A percentile compares a stretch with the other conserved stretches of the same genome.
These are phyloP conservation scores for Phialophora macrospora DNA, from an alignment of 2,329 filamentous ascomycete genomes.

Conservation along the genomic window DNA sequence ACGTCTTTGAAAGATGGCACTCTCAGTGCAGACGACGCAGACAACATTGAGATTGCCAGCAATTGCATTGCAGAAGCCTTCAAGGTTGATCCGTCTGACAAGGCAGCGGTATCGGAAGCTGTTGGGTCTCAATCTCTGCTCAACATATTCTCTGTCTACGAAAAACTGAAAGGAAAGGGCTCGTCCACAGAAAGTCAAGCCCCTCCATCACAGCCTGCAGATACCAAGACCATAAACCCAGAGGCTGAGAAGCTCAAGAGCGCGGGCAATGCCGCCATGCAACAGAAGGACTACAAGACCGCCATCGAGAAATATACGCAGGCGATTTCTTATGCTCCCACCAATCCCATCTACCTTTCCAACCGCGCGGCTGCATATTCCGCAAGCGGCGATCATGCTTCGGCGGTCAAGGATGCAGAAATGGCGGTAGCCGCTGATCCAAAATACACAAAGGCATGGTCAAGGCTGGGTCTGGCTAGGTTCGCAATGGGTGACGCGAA, in stretches of 20 bases:
- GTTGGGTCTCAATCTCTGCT: constrained; percentile 85
- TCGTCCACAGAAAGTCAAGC: constrained; percentile 50
- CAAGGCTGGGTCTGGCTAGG: constrained; percentile 83
- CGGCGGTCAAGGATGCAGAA: constrained; percentile 86
- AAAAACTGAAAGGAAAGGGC: constrained; percentile 80
- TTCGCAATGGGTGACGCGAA: constrained; percentile 90
- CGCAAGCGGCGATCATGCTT: constrained; percentile 79
- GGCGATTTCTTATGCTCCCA: constrained; percentile 77
- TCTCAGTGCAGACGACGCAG: constrained; percentile 82
- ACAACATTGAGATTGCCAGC: constrained; percentile 90
- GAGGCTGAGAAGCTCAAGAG: constrained; percentile 88
- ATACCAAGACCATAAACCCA: constrained; percentile 54
- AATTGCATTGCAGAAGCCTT: constrained; percentile 96
- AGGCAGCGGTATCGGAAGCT: constrained; percentile 72
- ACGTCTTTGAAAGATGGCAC: constrained; percentile 86
- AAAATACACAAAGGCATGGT: constrained; percentile 97
- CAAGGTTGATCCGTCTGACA: constrained; percentile 85
- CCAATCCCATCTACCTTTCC: constrained; percentile 94
- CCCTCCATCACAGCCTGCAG: constrained; percentile 45
- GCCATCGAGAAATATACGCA: constrained; percentile 89
- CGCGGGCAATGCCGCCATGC: constrained; percentile 93
- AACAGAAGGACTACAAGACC: constrained; percentile 80
- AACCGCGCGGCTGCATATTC: constrained; percentile 96
- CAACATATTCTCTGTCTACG: constrained; percentile 93
- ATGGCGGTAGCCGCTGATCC: constrained; percentile 86